Percentiles rank a stretch among this genome's conserved stretches.
Evolutionary conservation across 2,329 filamentous ascomycete species (phyloP).

Genomic region (Cadophora sp.): DNA sequence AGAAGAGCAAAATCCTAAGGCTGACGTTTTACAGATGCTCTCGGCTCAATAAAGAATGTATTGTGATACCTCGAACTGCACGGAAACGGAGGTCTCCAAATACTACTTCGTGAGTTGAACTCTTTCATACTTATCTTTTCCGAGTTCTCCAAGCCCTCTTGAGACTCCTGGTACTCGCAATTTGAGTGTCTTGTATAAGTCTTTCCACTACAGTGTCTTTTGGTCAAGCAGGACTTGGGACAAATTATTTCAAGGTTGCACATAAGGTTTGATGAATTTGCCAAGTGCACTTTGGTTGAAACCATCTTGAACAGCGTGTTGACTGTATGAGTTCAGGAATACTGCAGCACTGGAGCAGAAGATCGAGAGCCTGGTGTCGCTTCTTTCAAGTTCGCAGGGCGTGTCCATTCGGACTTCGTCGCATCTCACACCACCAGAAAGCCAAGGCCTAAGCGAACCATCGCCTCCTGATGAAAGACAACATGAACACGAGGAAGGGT

Average conservation of each 20-base stretch:
- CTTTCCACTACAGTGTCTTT: not conserved
- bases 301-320: not conserved
- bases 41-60: constrained; percentile 36
- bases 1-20: no score
- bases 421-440: constrained; percentile 21
- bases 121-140: not conserved
- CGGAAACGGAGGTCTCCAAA: constrained; percentile 35
- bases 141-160: not conserved
- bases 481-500: not conserved
- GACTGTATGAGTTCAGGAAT: constrained; percentile 18
- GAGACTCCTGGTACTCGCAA: not conserved
- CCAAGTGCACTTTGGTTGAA: not conserved
- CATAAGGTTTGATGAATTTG: not conserved
- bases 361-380: constrained; percentile 36
- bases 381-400: constrained; percentile 32
- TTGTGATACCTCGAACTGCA: constrained; percentile 24
- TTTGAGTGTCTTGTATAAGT: no score
- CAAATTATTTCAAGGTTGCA: no score
- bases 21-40: constrained; percentile 25
- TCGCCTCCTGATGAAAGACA: constrained; percentile 8
- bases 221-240: no score
- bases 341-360: constrained; percentile 35
- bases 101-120: constrained; percentile 27
- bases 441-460: constrained; percentile 17
- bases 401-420: constrained; percentile 15